Evolutionary conservation across 2,329 filamentous ascomycete genomes (phyloP).

Genomic region (Aspergillus pseudonomiae): DNA sequence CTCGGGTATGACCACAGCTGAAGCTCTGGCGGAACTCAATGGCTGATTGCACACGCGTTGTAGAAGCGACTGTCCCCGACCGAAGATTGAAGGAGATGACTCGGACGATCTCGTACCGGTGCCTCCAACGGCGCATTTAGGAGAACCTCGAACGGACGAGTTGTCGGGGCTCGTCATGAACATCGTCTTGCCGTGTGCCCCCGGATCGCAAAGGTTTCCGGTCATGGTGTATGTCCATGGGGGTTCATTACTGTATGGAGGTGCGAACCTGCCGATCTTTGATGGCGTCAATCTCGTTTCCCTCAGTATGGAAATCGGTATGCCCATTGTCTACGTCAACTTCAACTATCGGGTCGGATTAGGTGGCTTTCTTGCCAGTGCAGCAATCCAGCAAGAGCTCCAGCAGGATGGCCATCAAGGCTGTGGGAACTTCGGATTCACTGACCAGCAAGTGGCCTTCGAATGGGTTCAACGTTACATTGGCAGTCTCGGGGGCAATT

Average conservation of each 20-base stretch:
- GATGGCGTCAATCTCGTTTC: slow-evolving; percentile 30
- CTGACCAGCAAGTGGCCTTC: slow-evolving; percentile 36
- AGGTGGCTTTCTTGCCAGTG: slow-evolving; percentile 28
- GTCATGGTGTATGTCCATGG: slow-evolving; percentile 32
- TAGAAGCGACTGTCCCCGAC: slow-evolving; percentile 27
- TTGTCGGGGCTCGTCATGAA: slow-evolving; percentile 29
- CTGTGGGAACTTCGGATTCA: slow-evolving; percentile 45
- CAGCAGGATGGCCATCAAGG: slow-evolving; percentile 23
- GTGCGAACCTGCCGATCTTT: slow-evolving; percentile 30
- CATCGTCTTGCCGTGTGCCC: slow-evolving; percentile 23
- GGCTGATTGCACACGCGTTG: background rate
- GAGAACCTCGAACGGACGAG: slow-evolving; percentile 20
- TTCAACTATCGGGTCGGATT: slow-evolving; percentile 33
- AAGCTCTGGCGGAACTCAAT: background rate
- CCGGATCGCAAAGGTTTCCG: slow-evolving; percentile 15
- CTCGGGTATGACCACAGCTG: slow-evolving; percentile 19
- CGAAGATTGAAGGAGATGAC: slow-evolving; percentile 24
- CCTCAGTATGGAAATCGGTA: slow-evolving; percentile 19
- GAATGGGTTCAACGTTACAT: slow-evolving; percentile 42
- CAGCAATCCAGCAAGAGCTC: slow-evolving; percentile 20
- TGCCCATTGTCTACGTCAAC: slow-evolving; percentile 28
- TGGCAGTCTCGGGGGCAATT: slow-evolving; percentile 36
- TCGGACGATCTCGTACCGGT: slow-evolving; percentile 27
- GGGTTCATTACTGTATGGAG: slow-evolving; percentile 30
- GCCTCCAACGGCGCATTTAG: slow-evolving; percentile 23